A percentile compares a stretch with the other conserved stretches of the same genome.
Evolutionary conservation across 371 early-diverging fungal genomes (phyloP).

Genomic region (Cokeromyces recurvatus): DNA sequence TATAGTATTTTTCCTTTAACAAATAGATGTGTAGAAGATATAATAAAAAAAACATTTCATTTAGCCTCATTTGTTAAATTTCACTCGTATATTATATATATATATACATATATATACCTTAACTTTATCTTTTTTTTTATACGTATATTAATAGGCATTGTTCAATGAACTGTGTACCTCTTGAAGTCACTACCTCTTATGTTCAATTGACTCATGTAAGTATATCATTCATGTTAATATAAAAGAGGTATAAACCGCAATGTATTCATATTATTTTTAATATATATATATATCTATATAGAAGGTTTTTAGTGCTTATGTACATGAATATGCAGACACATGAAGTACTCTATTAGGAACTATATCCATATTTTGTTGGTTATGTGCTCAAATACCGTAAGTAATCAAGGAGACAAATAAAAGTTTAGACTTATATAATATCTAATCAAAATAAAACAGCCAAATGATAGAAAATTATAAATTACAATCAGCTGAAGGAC

Average conservation of each 20-base stretch:
- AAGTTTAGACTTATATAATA: background rate
- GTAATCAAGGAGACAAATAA: background rate
- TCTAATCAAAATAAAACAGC: conserved; percentile 25
- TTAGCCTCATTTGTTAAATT: too few species aligned
- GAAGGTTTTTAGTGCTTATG: conserved; percentile 18
- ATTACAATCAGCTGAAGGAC: conserved; percentile 43
- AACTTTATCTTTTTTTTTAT: too few species aligned
- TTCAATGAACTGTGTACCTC: conserved; percentile 11
- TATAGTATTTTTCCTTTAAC: too few species aligned
- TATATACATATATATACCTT: too few species aligned
- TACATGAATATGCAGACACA: conserved; percentile 18
- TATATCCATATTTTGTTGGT: conserved; percentile 24
- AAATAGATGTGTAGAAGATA: too few species aligned
- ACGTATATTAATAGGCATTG: too few species aligned
- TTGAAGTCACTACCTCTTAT: conserved; percentile 3
- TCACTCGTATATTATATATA: too few species aligned
- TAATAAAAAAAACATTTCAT: too few species aligned
- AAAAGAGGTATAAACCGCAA: too few species aligned
- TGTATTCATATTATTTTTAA: too few species aligned
- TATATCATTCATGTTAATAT: background rate
- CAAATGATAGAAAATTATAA: conserved; percentile 56
- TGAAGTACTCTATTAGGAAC: conserved; percentile 20
- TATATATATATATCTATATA: conserved; percentile 1
- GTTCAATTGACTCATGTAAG: conserved; percentile 21
- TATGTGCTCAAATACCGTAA: conserved; percentile 29